Conservation (phyloP, 495 filamentous ascomycete genomes). For the Tuber magnatum region DNA sequence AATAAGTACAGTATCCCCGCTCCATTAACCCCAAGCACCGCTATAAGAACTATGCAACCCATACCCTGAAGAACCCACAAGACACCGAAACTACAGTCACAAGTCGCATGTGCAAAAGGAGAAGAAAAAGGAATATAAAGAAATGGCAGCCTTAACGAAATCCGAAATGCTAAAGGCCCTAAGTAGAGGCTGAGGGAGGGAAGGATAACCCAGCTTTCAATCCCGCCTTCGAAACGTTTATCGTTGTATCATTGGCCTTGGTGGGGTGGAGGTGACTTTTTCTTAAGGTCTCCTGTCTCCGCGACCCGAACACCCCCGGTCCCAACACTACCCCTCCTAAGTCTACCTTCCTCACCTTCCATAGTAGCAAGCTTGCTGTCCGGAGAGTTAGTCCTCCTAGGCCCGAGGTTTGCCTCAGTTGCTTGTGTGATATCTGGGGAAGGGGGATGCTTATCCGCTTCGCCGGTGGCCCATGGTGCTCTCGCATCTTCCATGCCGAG, state of each 20-base stretch:
- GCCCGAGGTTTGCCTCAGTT: conserved; percentile 35
- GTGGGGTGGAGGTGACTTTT: conserved; percentile 1
- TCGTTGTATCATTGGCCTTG: background rate
- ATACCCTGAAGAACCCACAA: background rate
- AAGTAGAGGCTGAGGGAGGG: background rate
- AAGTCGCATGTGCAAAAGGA: background rate
- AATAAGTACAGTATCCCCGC: background rate
- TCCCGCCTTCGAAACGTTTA: background rate
- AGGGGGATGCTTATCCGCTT: conserved; percentile 4
- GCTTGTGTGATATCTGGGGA: conserved; percentile 25
- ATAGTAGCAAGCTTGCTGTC: conserved; percentile 33
- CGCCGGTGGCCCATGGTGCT: conserved; percentile 25
- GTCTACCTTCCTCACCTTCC: conserved; percentile 27
- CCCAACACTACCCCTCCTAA: conserved; percentile 35
- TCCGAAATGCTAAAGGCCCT: background rate
- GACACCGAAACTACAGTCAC: background rate
- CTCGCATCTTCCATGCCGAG: conserved; percentile 16
- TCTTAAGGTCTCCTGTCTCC: conserved; percentile 37
- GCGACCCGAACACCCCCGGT: conserved; percentile 38
- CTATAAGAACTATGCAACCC: background rate
- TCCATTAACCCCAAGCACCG: conserved; percentile 1
- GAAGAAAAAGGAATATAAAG: conserved; percentile 7
- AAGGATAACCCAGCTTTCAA: background rate
- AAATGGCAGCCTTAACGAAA: conserved; percentile 10
- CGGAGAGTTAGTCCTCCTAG: conserved; percentile 33